Conservation (phyloP, 176 grass and related monocot genomes). For the Chrysopogon serrulatus region DNA sequence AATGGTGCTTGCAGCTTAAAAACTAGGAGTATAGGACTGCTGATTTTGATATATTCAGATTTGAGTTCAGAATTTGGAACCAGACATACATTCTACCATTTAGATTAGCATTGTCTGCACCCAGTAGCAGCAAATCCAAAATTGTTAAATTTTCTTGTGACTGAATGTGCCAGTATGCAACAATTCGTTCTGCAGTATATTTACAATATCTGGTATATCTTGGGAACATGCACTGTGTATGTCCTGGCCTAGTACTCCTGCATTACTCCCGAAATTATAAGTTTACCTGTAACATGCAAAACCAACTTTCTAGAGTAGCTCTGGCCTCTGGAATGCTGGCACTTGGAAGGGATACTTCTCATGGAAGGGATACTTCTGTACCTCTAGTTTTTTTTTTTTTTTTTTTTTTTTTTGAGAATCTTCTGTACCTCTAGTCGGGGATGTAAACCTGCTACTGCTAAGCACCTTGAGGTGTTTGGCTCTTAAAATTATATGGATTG, state of each 20-base stretch:
- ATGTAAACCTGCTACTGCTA: not conserved
- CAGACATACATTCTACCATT: not conserved
- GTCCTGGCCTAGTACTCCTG: not conserved
- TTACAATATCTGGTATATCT: conserved; percentile 2
- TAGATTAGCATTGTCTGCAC: conserved; percentile 9
- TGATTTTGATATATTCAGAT: conserved; percentile 16
- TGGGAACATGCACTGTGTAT: not conserved
- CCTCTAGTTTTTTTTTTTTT: too few species aligned
- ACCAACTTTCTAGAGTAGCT: conserved; percentile 6
- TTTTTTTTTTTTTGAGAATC: too few species aligned
- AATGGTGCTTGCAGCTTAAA: not conserved
- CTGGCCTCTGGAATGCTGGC: not conserved
- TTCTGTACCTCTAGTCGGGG: not conserved
- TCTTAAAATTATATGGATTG: not conserved
- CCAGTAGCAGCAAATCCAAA: not conserved
- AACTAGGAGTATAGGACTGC: conserved; percentile 1
- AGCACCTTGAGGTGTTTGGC: not conserved
- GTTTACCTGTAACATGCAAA: not conserved
- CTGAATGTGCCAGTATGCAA: not conserved
- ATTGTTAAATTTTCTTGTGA: not conserved
- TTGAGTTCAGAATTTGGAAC: conserved; percentile 2
- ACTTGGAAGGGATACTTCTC: not conserved
- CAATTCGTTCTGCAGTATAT: not conserved
- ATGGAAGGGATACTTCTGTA: too few species aligned
- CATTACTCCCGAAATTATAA: not conserved